Base-by-base conservation (phyloP, 306 rosid species). In the Bauhinia variegata region DNA sequence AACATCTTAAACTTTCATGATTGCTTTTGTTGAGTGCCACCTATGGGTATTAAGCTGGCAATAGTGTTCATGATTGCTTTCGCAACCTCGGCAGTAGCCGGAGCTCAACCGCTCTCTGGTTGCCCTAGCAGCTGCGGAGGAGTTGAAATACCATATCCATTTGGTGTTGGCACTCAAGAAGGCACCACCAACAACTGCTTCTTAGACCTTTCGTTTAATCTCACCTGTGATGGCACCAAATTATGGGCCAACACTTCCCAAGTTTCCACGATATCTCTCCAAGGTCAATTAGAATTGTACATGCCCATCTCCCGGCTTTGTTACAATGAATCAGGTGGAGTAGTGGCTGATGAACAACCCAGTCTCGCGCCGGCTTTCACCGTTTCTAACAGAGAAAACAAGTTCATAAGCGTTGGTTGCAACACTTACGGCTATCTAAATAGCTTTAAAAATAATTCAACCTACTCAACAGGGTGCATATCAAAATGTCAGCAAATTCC, bases 81-180 rank as follows among this genome's bases (percentile, higher is more conserved):
- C 3, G 30, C 31, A 41, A 54, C 34, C 0, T 30, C 18, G 28
- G 17, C 54, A 11, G 18, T 37, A 30, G 53, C 15, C 5, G n/a
- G 46, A 6, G 14, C 55, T 36, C 33, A 18, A 63, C 53, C 82
- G 18, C 38, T 30, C 9, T 58, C 55, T 31, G 78, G 70, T 13
- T 77, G 82, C 64, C 44, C 1, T 0, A 31, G 16, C 30, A 19
- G 39, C 2, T 84, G 87, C 11, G 92, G 87, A 8, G 16, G 42
- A 6, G 4, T 87, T 2, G 7, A 32, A 8, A 70, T 87, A 54
- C 84, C 86, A 30, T 87, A 79, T 46, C 93, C 89, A 7, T 87
- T 84, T 33, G 84, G 93, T 1, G 43, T 37, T 5, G 46, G 15
- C 2, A 0, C 47, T 10, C 47, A 41, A 41, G 4, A n/a, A 0